These are phyloP conservation scores for Leccinum sublutescens DNA, from an alignment of 768 basidiomycete species.

Conservation along the genomic window DNA sequence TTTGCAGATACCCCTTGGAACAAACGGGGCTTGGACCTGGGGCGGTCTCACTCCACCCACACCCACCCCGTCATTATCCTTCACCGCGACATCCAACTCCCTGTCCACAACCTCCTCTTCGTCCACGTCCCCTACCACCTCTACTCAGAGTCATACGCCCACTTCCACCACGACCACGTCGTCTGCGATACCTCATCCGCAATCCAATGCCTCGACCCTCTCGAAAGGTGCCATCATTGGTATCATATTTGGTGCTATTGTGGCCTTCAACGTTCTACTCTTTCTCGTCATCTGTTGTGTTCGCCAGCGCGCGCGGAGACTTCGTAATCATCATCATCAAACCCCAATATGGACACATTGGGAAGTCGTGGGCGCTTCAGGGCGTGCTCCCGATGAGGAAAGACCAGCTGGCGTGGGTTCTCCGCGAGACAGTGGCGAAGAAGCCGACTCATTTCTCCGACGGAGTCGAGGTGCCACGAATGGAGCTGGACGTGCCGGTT, in stretches of 20 bases:
- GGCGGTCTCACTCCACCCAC: slow-evolving; percentile 74
- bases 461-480: slow-evolving; percentile 28
- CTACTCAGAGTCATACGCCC: slow-evolving; percentile 24
- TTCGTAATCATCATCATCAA: slow-evolving; percentile 17
- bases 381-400: slow-evolving; percentile 26
- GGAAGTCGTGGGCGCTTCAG: slow-evolving; percentile 39
- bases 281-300: slow-evolving; percentile 39
- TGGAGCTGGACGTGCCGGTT: slow-evolving; percentile 13
- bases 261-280: slow-evolving; percentile 58
- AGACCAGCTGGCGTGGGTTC: slow-evolving; percentile 60
- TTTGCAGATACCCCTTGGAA: slow-evolving; percentile 68
- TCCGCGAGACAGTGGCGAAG: slow-evolving; percentile 68
- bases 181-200: slow-evolving; percentile 23
- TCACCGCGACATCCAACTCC: slow-evolving; percentile 27
- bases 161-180: slow-evolving; percentile 25
- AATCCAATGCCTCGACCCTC: slow-evolving; percentile 31
- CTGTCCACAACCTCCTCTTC: slow-evolving; percentile 27
- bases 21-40: slow-evolving; percentile 61
- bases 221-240: slow-evolving; percentile 32
- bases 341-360: slow-evolving; percentile 43
- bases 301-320: slow-evolving; percentile 27
- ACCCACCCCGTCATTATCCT: slow-evolving; percentile 31
- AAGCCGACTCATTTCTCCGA: slow-evolving; percentile 62
- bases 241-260: slow-evolving; percentile 48
- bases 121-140: slow-evolving; percentile 26